A percentile compares a stretch with the other conserved stretches of the same genome.
Evolutionary conservation across 768 basidiomycete genomes (phyloP).

Genomic region (Podaxis carcinomalis): DNA sequence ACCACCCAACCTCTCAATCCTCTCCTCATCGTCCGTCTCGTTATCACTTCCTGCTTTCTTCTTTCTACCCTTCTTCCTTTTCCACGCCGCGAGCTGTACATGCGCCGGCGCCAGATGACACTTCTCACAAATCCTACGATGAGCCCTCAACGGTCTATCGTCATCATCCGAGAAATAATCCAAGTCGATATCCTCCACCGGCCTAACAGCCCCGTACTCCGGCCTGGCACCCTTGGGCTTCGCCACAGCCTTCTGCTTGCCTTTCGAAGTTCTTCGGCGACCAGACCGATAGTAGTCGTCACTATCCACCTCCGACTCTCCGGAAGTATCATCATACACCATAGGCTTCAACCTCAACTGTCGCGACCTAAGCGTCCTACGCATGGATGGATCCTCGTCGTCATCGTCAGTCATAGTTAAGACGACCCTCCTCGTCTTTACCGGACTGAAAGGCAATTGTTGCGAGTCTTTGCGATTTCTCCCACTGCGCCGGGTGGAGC

Average conservation of each 20-base stretch:
- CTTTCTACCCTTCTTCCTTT: slow-evolving; percentile 32
- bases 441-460: slow-evolving; percentile 9
- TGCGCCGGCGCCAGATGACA: slow-evolving; percentile 63
- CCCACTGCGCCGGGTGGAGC: neutral
- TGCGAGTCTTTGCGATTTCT: neutral
- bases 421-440: neutral
- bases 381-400: neutral
- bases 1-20: slow-evolving; percentile 54
- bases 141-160: slow-evolving; percentile 48
- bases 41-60: slow-evolving; percentile 40
- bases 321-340: neutral
- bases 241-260: slow-evolving; percentile 19
- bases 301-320: slow-evolving; percentile 4
- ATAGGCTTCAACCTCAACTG: slow-evolving; percentile 6
- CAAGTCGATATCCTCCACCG: slow-evolving; percentile 37
- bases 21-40: slow-evolving; percentile 50
- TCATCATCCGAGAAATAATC: slow-evolving; percentile 54
- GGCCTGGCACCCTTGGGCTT: slow-evolving; percentile 28
- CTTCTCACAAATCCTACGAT: slow-evolving; percentile 68
- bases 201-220: slow-evolving; percentile 42
- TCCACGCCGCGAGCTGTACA: slow-evolving; percentile 36
- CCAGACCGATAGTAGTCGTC: slow-evolving; percentile 17
- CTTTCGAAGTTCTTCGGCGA: slow-evolving; percentile 9
- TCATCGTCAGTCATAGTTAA: slow-evolving; percentile 2
- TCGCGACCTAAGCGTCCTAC: neutral